phyloP scores from a whole-genome alignment of 164 flowering plant species.

The Echeveria elegans region DNA sequence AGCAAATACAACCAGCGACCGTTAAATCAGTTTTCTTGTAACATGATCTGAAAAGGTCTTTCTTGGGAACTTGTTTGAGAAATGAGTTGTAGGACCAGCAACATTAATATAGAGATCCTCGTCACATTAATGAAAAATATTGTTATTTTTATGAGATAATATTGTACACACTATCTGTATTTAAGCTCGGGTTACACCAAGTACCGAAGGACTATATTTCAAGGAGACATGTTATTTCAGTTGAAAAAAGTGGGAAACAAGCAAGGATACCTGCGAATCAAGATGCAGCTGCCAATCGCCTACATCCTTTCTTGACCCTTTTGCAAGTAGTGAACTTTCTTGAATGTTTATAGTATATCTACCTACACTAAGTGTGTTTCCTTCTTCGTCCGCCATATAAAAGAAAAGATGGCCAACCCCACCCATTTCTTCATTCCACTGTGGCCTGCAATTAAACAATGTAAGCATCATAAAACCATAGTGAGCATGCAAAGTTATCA shows the following conservation, averaged over 20 bases:
- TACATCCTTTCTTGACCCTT: slow-evolving; percentile 56
- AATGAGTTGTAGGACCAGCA: neutral
- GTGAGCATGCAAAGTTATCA: neutral
- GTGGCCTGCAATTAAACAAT: slow-evolving; percentile 23
- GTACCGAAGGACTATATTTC: neutral
- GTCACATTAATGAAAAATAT: neutral
- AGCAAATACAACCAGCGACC: slow-evolving; percentile 5
- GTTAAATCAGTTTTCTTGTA: neutral
- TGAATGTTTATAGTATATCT: slow-evolving; percentile 23
- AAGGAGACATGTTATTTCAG: neutral
- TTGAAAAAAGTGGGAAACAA: neutral
- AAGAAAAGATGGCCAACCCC: slow-evolving; percentile 65
- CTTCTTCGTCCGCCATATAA: slow-evolving; percentile 90
- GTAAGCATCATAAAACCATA: neutral
- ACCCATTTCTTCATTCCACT: slow-evolving; percentile 32
- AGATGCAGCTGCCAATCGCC: slow-evolving; percentile 88
- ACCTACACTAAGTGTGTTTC: slow-evolving; percentile 41
- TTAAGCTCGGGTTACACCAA: neutral
- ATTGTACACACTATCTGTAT: neutral
- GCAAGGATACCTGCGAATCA: slow-evolving; percentile 43
- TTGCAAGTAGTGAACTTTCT: slow-evolving; percentile 49
- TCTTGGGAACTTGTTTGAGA: neutral
- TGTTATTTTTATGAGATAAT: neutral
- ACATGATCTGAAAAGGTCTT: neutral
- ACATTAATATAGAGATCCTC: neutral